Conservation (phyloP, 306 rosid genomes). For the Prunus salicina region DNA sequence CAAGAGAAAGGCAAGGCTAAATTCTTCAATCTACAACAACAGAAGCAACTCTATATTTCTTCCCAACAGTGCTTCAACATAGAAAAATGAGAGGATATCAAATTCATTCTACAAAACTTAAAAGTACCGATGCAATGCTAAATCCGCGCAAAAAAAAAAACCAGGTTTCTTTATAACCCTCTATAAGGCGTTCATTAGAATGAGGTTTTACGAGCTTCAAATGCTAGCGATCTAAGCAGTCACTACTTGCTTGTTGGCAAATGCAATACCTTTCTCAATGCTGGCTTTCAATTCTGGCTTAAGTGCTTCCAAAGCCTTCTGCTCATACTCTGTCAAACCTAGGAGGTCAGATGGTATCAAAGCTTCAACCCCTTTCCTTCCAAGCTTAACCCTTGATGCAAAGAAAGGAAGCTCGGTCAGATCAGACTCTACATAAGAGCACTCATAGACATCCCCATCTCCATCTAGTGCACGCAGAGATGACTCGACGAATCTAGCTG, state of each 20-base stretch:
- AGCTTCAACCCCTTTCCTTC: constrained; percentile 88
- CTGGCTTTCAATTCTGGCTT: constrained; percentile 90
- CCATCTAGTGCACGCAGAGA: constrained; percentile 95
- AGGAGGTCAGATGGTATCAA: constrained; percentile 75
- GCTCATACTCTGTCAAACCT: constrained; percentile 86
- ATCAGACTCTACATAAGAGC: constrained; percentile 75
- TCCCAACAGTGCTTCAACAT: constrained; percentile 30
- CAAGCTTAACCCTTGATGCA: constrained; percentile 92
- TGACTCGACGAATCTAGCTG: constrained; percentile 95
- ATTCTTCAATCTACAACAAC: constrained; percentile 38
- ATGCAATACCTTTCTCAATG: constrained; percentile 90
- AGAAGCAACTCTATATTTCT: constrained; percentile 25
- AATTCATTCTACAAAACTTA: constrained; percentile 44
- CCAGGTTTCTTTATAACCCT: constrained; percentile 17
- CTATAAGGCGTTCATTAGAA: constrained; percentile 15
- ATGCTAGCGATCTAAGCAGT: constrained; percentile 37
- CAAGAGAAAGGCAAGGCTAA: constrained; percentile 11
- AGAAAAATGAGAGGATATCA: constrained; percentile 18
- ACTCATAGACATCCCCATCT: constrained; percentile 92
- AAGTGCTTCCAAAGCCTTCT: constrained; percentile 85
- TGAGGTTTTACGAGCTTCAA: constrained; percentile 21
- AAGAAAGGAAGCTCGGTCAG: constrained; percentile 90
- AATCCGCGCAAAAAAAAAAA: constrained; percentile 23
- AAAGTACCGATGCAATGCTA: constrained; percentile 33
- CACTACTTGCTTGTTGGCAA: constrained; percentile 72